Conservation (phyloP, 2,329 filamentous ascomycete genomes). For the Scytalidium sp. region DNA sequence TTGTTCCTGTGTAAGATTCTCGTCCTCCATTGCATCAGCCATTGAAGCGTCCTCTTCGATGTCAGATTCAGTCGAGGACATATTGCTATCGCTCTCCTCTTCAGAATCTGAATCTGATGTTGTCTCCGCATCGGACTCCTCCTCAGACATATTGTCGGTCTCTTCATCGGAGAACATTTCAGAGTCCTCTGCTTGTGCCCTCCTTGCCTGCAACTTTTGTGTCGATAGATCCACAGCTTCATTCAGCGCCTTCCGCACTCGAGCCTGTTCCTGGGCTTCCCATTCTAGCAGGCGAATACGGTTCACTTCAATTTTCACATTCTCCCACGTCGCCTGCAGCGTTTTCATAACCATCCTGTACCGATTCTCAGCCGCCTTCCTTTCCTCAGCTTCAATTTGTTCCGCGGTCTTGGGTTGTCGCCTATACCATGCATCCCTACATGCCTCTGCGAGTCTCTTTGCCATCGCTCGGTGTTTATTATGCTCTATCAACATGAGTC, state of each 20-base stretch:
- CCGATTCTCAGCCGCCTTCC: conserved; percentile 60
- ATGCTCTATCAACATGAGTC: conserved; percentile 76
- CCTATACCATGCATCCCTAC: conserved; percentile 70
- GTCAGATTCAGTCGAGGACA: conserved; percentile 63
- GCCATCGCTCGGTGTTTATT: conserved; percentile 72
- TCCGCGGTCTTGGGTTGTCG: conserved; percentile 74
- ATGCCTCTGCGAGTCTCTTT: conserved; percentile 76
- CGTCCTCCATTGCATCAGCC: conserved; percentile 53
- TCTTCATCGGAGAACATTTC: conserved; percentile 41
- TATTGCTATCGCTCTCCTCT: conserved; percentile 49
- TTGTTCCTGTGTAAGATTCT: conserved; percentile 66
- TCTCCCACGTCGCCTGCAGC: conserved; percentile 59
- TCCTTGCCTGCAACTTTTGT: conserved; percentile 63
- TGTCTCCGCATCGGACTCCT: conserved; percentile 39
- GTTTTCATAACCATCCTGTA: conserved; percentile 70
- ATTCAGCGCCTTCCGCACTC: conserved; percentile 66
- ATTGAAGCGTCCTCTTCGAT: conserved; percentile 44
- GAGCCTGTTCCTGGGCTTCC: conserved; percentile 63
- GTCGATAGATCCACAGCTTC: conserved; percentile 72
- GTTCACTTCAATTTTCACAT: conserved; percentile 60
- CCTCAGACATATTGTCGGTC: conserved; percentile 33
- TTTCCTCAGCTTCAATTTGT: conserved; percentile 77
- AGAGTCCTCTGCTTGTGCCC: conserved; percentile 44
- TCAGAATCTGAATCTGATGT: conserved; percentile 37
- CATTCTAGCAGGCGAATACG: conserved; percentile 56